Base-by-base conservation (phyloP, 352 stramenopile species). In the Albugo laibachii region DNA sequence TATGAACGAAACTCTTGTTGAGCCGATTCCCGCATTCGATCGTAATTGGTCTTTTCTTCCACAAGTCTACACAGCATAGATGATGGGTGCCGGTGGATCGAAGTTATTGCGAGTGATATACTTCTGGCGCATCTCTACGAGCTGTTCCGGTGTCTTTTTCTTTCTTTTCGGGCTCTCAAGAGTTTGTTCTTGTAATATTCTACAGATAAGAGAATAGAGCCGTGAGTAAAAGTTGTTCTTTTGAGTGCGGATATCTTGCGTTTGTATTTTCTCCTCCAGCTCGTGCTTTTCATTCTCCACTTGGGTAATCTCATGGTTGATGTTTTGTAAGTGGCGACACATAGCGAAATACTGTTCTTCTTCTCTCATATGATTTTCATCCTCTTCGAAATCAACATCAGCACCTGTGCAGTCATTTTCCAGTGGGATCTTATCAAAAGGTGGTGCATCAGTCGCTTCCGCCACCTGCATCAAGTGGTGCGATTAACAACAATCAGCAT, bases 301-400 rank as follows among this genome's bases (percentile, higher is more conserved):
- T 44, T 87, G 74, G 52, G 83, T 70, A 31, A 76, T 64, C 50
- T 87, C 74, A 46, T 83, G 83, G 53, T 73, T 83, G 13, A 80
- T 69, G 44, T 59, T 83, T 42, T 87, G 74, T 35, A 87, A 65
- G 52, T 87, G 83, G 45, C 69, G 66, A 34, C 83, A 87, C 38
- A 82, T 62, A 5, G 74, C 68, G 47, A 87, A 83, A 48, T 87
- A 84, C 20, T 87, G 70, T 39, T 83, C 74, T 46, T 87, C 74
- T 36, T 72, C 74, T 47, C 67, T 83, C 1, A 62, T 66, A 54
- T 87, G 83, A 21, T 74, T 60, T 14, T 55, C 51, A 5, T 81
- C 49, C 6, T 84, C 27, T 14, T 77, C 62, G 42, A 80, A 72
- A 45, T 69, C 81, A 53, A 82, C 65, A 36, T 69, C 61, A 13